Evolutionary conservation across 768 basidiomycete genomes (phyloP).

Genomic region (Imleria badia): DNA sequence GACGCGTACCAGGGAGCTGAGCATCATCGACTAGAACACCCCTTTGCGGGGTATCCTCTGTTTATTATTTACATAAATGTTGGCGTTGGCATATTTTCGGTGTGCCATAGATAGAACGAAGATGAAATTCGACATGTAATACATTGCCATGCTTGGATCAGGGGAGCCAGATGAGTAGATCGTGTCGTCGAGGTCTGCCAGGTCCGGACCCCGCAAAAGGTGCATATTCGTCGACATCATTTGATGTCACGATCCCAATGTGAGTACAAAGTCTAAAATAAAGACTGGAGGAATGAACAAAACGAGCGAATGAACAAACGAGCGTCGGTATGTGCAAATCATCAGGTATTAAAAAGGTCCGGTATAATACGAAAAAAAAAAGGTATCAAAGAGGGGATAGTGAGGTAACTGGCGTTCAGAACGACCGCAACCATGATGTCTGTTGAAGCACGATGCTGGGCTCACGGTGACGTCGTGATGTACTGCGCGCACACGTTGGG

Average conservation of each 20-base stretch:
- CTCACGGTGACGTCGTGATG: constrained; percentile 13
- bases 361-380: not conserved
- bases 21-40: constrained; percentile 60
- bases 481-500: constrained; percentile 65
- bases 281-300: not conserved
- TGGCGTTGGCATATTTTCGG: not conserved
- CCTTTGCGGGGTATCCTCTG: not conserved
- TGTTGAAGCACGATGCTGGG: too few species aligned
- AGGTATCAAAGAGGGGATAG: not conserved
- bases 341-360: not conserved
- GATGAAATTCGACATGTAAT: not conserved
- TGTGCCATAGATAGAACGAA: not conserved
- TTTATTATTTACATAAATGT: not conserved
- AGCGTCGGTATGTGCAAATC: not conserved
- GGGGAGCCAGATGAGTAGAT: too few species aligned
- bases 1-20: constrained; percentile 73
- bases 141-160: too few species aligned
- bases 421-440: too few species aligned
- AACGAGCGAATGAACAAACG: not conserved
- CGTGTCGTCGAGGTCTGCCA: too few species aligned
- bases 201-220: too few species aligned
- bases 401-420: too few species aligned
- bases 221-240: too few species aligned
- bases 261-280: too few species aligned
- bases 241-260: too few species aligned